Evolutionary conservation across 1,284 basidiomycete genomes (phyloP).

Genomic region (Leccinum pachyderme): DNA sequence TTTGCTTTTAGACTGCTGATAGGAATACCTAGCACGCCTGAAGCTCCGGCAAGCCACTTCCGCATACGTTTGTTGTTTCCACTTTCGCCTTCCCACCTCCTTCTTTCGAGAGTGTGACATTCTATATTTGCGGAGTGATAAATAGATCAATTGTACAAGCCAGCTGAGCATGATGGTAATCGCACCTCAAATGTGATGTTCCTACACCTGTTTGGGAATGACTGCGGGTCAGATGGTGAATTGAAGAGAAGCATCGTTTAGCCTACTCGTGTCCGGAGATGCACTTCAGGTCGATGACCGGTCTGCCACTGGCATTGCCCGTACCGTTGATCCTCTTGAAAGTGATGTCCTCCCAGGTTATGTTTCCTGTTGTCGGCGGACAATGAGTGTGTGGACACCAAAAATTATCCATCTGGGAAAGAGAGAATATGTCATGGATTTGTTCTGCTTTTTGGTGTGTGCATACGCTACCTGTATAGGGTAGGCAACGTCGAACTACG

Average conservation of each 20-base stretch:
- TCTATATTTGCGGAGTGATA: neutral
- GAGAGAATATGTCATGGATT: neutral
- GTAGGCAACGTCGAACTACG: constrained; percentile 2
- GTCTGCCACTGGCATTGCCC: constrained; percentile 3
- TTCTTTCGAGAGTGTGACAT: constrained; percentile 6
- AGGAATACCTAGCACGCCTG: neutral
- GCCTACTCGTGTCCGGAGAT: neutral
- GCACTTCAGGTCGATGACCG: constrained; percentile 5
- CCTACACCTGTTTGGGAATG: constrained; percentile 3
- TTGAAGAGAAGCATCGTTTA: too few species aligned
- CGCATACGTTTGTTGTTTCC: constrained; percentile 5
- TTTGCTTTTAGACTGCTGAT: too few species aligned
- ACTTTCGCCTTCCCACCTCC: neutral
- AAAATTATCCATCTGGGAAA: constrained; percentile 1
- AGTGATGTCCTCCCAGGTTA: constrained; percentile 11
- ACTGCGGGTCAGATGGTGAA: neutral
- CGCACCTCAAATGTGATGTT: constrained; percentile 11
- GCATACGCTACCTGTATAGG: constrained; percentile 15
- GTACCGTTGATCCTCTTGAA: constrained; percentile 11
- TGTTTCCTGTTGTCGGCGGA: neutral
- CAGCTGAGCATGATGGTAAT: neutral
- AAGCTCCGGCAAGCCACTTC: constrained; percentile 1
- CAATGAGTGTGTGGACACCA: constrained; percentile 12
- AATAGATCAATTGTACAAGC: neutral
- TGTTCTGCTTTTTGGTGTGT: neutral